Conservation (phyloP, 306 rosid genomes). For the Erythrophleum fordii region DNA sequence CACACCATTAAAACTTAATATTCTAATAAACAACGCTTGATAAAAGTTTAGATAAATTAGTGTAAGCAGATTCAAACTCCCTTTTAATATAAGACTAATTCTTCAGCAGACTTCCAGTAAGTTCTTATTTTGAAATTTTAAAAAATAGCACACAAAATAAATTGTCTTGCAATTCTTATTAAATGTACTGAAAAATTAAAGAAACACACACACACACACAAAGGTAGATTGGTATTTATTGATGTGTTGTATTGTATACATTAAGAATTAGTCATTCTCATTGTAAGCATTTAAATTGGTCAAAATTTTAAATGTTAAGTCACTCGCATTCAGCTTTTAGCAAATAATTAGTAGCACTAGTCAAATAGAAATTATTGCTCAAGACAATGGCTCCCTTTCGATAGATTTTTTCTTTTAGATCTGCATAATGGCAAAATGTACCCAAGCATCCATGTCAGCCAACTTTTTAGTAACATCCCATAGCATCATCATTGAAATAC, state of each 20-base stretch:
- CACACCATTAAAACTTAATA: no score
- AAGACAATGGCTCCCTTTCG: no score
- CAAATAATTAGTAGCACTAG: background rate
- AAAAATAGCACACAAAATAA: background rate
- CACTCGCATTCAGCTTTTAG: background rate
- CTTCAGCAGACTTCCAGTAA: background rate
- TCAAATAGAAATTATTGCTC: background rate
- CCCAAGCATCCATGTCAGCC: background rate
- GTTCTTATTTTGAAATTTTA: no score
- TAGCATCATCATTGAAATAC: background rate
- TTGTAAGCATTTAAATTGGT: no score
- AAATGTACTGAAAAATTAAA: no score
- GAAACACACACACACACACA: no score
- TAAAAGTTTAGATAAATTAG: background rate
- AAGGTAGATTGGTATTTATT: no score
- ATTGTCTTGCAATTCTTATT: no score
- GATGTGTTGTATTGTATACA: no score
- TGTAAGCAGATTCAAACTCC: background rate
- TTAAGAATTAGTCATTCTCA: no score
- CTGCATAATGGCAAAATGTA: background rate
- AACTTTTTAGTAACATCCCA: background rate
- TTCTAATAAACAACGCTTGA: background rate
- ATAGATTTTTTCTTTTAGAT: background rate
- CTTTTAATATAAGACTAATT: background rate
- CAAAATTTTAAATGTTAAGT: background rate